Conservation (phyloP, 1,284 basidiomycete genomes). For the Porogramme epimiltina region DNA sequence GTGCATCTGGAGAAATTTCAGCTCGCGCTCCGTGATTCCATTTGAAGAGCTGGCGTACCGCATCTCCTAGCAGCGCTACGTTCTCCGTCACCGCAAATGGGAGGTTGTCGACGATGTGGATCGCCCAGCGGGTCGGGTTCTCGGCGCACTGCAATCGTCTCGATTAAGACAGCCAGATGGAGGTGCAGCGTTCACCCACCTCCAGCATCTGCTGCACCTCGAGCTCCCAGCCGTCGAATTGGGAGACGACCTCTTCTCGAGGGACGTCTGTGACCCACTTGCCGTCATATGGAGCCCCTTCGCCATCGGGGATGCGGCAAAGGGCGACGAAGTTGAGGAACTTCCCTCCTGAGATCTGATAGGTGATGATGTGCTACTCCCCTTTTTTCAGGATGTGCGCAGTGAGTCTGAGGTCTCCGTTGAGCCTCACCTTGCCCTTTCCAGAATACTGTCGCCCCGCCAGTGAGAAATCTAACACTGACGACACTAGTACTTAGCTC, state of each 20-base stretch:
- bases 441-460: slow-evolving; percentile 41
- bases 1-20: slow-evolving; percentile 42
- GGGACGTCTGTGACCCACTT: slow-evolving; percentile 38
- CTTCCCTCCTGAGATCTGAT: slow-evolving; percentile 32
- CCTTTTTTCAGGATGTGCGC: not conserved
- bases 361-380: slow-evolving; percentile 27
- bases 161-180: too few species aligned
- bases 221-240: slow-evolving; percentile 38
- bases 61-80: slow-evolving; percentile 47
- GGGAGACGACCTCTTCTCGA: slow-evolving; percentile 36
- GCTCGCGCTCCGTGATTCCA: too few species aligned
- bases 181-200: slow-evolving; percentile 25
- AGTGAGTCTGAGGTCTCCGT: not conserved
- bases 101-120: slow-evolving; percentile 41
- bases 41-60: too few species aligned
- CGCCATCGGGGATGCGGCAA: slow-evolving; percentile 36
- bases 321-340: slow-evolving; percentile 42
- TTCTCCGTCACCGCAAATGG: slow-evolving; percentile 37
- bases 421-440: slow-evolving; percentile 38
- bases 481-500: too few species aligned
- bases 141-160: slow-evolving; percentile 34
- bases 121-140: slow-evolving; percentile 45
- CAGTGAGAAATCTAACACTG: too few species aligned
- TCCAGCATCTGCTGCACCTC: slow-evolving; percentile 37
- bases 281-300: slow-evolving; percentile 33